These are phyloP conservation scores for Malus hybrid DNA, from an alignment of 331 rosid species.

Conservation along the genomic window DNA sequence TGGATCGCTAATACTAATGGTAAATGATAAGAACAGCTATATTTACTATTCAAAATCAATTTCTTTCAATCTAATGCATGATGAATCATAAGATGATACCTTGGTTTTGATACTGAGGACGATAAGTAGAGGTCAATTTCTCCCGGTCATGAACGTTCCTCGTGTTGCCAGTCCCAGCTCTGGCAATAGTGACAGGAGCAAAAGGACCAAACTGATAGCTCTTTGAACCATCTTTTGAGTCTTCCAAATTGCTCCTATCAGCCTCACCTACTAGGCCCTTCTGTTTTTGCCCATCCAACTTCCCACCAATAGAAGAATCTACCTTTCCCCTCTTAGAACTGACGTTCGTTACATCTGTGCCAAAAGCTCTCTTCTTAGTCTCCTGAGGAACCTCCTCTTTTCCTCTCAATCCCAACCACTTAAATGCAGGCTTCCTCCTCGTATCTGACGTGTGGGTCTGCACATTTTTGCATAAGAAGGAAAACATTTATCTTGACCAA, in stretches of 20 bases:
- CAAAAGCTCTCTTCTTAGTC: conserved; percentile 67
- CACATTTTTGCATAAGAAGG: background rate
- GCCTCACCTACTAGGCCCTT: conserved; percentile 9
- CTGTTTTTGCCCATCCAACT: conserved; percentile 21
- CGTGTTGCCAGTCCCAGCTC: conserved; percentile 29
- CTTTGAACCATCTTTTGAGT: conserved; percentile 27
- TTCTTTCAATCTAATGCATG: background rate
- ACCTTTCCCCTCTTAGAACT: conserved; percentile 39
- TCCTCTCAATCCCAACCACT: conserved; percentile 63
- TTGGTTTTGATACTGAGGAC: conserved; percentile 76
- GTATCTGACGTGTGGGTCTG: conserved; percentile 72
- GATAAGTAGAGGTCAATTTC: conserved; percentile 44
- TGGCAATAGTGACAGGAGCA: conserved; percentile 53
- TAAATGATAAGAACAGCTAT: background rate
- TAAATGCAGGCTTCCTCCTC: conserved; percentile 86
- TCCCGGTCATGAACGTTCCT: conserved; percentile 56
- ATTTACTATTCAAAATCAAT: background rate
- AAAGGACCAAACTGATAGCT: conserved; percentile 83
- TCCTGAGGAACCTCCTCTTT: conserved; percentile 20
- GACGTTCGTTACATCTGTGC: conserved; percentile 63
- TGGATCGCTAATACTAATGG: background rate
- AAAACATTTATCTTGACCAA: background rate
- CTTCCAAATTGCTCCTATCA: conserved; percentile 28
- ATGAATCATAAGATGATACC: conserved; percentile 38
- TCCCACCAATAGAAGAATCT: conserved; percentile 25